A percentile compares a stretch with the other conserved stretches of the same genome.
Conservation (phyloP, 768 basidiomycete species). For the Zangia roseola region DNA sequence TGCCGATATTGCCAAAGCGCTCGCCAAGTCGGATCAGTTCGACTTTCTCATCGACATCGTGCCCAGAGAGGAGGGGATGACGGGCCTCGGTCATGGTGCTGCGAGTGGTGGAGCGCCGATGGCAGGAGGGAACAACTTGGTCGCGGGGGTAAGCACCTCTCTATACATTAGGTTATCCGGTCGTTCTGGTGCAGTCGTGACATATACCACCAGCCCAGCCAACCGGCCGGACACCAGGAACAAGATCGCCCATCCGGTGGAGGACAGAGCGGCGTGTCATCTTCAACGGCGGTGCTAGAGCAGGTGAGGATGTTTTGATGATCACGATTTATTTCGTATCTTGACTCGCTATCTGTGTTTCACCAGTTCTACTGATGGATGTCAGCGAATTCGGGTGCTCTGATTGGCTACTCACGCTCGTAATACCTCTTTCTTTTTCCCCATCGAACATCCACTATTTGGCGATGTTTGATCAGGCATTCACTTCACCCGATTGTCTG, state of each 20-base stretch:
- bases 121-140: slow-evolving; percentile 14
- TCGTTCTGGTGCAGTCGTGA: background rate
- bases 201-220: slow-evolving; percentile 20
- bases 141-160: slow-evolving; percentile 25
- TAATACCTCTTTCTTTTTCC: background rate
- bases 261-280: slow-evolving; percentile 17
- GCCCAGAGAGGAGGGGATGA: slow-evolving; percentile 69
- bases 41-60: slow-evolving; percentile 98
- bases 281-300: slow-evolving; percentile 24
- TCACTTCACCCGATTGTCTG: background rate
- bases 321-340: background rate
- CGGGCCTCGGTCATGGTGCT: slow-evolving; percentile 18
- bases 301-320: slow-evolving; percentile 13
- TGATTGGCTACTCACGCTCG: slow-evolving; percentile 3
- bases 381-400: background rate
- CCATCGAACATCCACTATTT: background rate
- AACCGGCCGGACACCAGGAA: slow-evolving; percentile 24
- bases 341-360: background rate
- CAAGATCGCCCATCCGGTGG: slow-evolving; percentile 20
- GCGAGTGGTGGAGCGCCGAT: background rate
- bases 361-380: slow-evolving; percentile 23
- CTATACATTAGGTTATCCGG: background rate
- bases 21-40: slow-evolving; percentile 92
- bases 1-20: slow-evolving; percentile 90
- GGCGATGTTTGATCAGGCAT: background rate